Evolutionary conservation across 108 stramenopile genomes (phyloP).

Genomic region (Fragilaria radians): DNA sequence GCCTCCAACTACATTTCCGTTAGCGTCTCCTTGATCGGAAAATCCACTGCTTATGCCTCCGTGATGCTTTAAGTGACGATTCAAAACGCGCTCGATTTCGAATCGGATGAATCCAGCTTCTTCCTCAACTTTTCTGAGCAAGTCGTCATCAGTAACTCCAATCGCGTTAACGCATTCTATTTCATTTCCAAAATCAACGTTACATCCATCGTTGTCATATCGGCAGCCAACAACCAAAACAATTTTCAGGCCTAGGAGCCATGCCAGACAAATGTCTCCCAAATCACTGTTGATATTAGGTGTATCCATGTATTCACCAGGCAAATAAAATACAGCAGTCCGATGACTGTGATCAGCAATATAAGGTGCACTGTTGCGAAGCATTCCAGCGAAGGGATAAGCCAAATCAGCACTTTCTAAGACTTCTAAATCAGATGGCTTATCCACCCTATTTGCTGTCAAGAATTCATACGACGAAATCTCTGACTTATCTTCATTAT

Average conservation of each 20-base stretch:
- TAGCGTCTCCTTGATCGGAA: not conserved
- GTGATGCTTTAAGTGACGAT: conserved; percentile 31
- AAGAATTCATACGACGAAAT: not conserved
- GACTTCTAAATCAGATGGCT: not conserved
- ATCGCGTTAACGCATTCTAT: conserved; percentile 26
- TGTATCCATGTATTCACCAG: conserved; percentile 46
- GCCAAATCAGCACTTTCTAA: not conserved
- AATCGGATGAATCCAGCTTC: conserved; percentile 58
- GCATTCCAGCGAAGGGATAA: conserved; percentile 64
- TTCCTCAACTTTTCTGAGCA: conserved; percentile 44
- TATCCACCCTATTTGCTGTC: not conserved
- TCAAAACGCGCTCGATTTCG: conserved; percentile 51
- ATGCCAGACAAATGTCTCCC: conserved; percentile 51
- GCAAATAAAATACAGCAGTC: conserved; percentile 75
- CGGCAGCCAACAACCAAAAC: conserved; percentile 73
- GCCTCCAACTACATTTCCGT: conserved; percentile 56
- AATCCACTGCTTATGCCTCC: conserved; percentile 11
- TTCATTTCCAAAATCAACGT: conserved; percentile 11
- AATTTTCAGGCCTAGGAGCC: conserved; percentile 40
- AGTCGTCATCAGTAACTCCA: conserved; percentile 28
- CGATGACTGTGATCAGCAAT: conserved; percentile 74
- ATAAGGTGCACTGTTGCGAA: conserved; percentile 76
- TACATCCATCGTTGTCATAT: conserved; percentile 13
- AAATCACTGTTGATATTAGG: conserved; percentile 38
- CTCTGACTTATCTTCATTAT: not conserved